These are phyloP conservation scores for Ramalina peruviana DNA, from an alignment of 495 filamentous ascomycete species.

Conservation along the genomic window DNA sequence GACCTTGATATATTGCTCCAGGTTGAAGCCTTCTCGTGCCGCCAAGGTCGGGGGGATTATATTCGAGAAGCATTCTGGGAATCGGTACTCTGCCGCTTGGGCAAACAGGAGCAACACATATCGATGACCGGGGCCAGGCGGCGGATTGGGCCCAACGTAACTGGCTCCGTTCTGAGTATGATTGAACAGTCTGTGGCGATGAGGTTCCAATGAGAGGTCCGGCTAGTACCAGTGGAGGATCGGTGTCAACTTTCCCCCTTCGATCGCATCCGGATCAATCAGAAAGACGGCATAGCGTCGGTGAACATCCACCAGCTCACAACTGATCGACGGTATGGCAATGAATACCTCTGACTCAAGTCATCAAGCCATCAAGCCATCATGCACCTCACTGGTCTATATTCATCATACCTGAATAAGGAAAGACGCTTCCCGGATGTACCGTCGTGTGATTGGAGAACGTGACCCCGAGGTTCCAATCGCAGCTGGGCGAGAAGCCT, in stretches of 20 bases:
- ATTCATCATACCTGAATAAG: neutral
- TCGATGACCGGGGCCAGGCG: conserved; percentile 20
- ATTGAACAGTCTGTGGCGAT: neutral
- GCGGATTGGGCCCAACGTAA: conserved; percentile 27
- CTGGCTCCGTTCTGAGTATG: conserved; percentile 1
- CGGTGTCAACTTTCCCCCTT: conserved; percentile 14
- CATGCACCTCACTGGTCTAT: neutral
- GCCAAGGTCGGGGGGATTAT: conserved; percentile 16
- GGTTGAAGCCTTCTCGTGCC: conserved; percentile 23
- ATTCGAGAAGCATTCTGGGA: conserved; percentile 21
- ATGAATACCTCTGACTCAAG: neutral
- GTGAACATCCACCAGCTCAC: conserved; percentile 3
- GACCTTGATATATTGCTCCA: conserved; percentile 19
- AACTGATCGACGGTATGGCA: conserved; percentile 16
- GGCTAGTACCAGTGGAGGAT: conserved; percentile 30
- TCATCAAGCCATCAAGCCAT: neutral
- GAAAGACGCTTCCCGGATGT: neutral
- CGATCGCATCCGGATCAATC: conserved; percentile 26
- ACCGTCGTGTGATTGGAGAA: neutral
- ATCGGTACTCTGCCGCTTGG: conserved; percentile 19
- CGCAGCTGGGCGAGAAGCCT: neutral
- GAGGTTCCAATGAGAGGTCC: conserved; percentile 12
- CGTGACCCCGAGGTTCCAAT: neutral
- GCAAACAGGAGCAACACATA: conserved; percentile 28
- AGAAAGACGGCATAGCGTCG: conserved; percentile 20